Evolutionary conservation across 805 yeast genomes (phyloP), one percentile per base, ranked within the genome.

Genomic region (Candida pseudoglaebosa): DNA sequence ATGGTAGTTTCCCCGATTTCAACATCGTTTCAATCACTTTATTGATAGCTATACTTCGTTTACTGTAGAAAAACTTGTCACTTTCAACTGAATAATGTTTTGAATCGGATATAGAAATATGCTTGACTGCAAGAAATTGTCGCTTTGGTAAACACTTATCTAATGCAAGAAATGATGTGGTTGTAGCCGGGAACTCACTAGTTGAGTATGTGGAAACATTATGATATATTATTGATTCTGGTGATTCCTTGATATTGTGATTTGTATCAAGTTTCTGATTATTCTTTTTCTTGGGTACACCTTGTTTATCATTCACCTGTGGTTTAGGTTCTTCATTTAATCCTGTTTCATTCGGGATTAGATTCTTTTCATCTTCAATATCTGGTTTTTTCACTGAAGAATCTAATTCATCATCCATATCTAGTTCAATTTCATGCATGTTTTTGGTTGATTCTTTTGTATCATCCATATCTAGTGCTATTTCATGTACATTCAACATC

Each of bases 131-230:
- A 7, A 88, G 45, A 52, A 73, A 86, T 17, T 64, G 52, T 16
- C 95, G 65, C 13, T 70, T 61, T 1, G 88, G 87, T 1, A 84
- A 63, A 49, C 95, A 87, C 57, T 91, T 91, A 55, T 90, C 97
- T 19, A 91, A 67, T 0, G 98, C 93, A 21, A 86, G 58, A 50
- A 89, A 91, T 10, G 59, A 51, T 2, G 83, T 78, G 1, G 37
- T 7, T 5, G 24, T 13, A 6, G 30, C 21, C 12, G 29, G 15
- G 15, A 26, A 26, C 12, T n/a, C 12, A 26, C 15, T 26, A 5
- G 29, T 26, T 5, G 29, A 5, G 13, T 10, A 26, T 5, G 29
- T 26, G 29, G 29, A 26, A 6, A 26, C 29, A 13, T 9, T 26
- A 15, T 26, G 29, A 13, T 26, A 15, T 5, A 26, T 26, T 26